Conservation (phyloP, 1,284 basidiomycete genomes). For the Paramarasmius palmivorus region DNA sequence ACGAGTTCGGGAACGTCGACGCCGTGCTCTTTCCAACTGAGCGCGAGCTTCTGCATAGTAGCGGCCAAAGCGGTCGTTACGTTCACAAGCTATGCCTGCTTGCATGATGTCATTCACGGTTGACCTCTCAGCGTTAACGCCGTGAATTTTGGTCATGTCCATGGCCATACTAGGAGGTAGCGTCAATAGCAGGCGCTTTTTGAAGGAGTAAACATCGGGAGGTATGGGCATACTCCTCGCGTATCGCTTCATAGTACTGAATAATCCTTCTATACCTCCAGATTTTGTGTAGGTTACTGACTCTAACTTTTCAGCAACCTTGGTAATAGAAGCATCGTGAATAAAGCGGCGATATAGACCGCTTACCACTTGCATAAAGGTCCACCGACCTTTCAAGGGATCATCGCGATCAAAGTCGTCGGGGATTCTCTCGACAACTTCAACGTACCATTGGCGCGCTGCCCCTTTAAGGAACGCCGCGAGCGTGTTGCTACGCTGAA, state of each 20-base stretch:
- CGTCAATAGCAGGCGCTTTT: conserved; percentile 3
- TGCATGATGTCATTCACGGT: conserved; percentile 6
- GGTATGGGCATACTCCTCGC: conserved; percentile 2
- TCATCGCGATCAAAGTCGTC: background rate
- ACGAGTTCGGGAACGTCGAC: too few species aligned
- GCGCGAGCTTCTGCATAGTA: background rate
- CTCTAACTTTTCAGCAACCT: background rate
- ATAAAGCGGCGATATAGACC: conserved; percentile 5
- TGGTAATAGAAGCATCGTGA: background rate
- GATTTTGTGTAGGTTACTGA: background rate
- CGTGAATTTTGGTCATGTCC: background rate
- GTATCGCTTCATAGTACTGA: background rate
- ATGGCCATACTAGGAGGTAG: background rate
- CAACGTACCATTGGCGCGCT: background rate
- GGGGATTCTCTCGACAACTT: background rate
- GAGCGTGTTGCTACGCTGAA: background rate
- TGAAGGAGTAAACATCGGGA: conserved; percentile 3
- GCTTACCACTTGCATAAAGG: background rate
- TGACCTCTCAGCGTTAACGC: background rate
- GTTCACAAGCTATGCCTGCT: background rate
- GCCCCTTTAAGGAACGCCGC: background rate
- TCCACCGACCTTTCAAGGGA: too few species aligned
- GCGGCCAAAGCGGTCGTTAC: background rate
- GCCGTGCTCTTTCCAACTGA: background rate
- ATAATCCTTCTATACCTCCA: background rate